Conservation (phyloP, 225 moss, liverwort and hornwort genomes). For the Sphagnum contortum region DNA sequence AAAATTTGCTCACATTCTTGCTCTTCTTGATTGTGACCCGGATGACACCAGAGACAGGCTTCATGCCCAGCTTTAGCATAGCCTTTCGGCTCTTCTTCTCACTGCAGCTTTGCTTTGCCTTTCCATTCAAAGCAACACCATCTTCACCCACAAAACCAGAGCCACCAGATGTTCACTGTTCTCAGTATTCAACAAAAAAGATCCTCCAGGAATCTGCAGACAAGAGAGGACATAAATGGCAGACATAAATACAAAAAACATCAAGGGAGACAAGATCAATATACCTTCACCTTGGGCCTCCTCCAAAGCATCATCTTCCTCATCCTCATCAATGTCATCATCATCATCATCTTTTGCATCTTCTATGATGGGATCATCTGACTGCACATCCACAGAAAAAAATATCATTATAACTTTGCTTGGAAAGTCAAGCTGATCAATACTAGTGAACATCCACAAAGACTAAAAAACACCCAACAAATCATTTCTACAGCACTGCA, state of each 20-base stretch:
- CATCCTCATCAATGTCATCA: constrained; percentile 90
- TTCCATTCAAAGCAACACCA: constrained; percentile 58
- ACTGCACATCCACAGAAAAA: constrained; percentile 19
- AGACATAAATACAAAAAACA: not conserved
- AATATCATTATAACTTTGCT: not conserved
- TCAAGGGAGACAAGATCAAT: not conserved
- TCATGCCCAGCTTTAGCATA: constrained; percentile 99
- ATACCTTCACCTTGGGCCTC: constrained; percentile 67
- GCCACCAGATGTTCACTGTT: not conserved
- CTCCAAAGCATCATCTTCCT: constrained; percentile 83
- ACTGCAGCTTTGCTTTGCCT: constrained; percentile 99
- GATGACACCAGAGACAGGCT: constrained; percentile 92
- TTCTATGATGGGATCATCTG: constrained; percentile 86
- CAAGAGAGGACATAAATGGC: not conserved
- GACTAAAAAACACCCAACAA: not conserved
- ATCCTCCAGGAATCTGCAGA: not conserved
- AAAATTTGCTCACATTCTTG: constrained; percentile 58
- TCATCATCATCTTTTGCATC: constrained; percentile 96
- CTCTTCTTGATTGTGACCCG: constrained; percentile 98
- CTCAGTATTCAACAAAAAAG: not conserved
- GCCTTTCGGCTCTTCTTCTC: constrained; percentile 99
- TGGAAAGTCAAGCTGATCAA: not conserved
- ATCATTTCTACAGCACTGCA: not conserved
- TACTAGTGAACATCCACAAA: not conserved
- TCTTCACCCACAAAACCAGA: constrained; percentile 50